A percentile compares a stretch with the other conserved stretches of the same genome.
Conservation (phyloP, 2,329 filamentous ascomycete species). For the Pyricularia pennisetigena region DNA sequence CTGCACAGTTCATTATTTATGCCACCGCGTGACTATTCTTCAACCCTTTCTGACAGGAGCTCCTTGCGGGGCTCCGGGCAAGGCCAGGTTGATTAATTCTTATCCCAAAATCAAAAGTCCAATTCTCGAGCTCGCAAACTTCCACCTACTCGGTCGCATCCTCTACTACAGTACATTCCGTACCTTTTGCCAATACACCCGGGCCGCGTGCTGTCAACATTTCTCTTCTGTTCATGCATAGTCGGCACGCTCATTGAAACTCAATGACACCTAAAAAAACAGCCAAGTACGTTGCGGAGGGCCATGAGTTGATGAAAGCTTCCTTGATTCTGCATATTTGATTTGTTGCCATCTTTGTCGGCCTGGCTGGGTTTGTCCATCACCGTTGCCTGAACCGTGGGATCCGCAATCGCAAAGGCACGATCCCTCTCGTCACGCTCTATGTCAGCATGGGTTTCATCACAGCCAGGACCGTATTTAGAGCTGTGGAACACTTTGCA, state of each 20-base stretch:
- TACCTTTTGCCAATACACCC: constrained; percentile 43
- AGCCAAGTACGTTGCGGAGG: too few relatives aligned
- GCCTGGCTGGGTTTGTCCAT: too few relatives aligned
- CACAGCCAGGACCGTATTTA: too few relatives aligned
- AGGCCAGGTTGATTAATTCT: background rate
- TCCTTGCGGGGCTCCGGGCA: too few relatives aligned
- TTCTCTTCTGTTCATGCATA: constrained; percentile 31
- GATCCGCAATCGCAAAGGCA: too few relatives aligned
- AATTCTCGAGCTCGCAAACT: constrained; percentile 49
- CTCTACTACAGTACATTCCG: constrained; percentile 54
- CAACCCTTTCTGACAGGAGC: background rate
- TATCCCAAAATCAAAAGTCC: constrained; percentile 31
- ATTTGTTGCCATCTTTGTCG: too few relatives aligned
- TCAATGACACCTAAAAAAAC: background rate
- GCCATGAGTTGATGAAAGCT: too few relatives aligned
- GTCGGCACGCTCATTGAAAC: background rate
- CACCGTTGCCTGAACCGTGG: too few relatives aligned
- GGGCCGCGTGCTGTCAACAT: constrained; percentile 31
- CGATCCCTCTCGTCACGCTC: too few relatives aligned
- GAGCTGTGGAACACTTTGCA: too few relatives aligned
- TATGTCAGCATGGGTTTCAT: too few relatives aligned
- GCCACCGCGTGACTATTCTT: constrained; percentile 24
- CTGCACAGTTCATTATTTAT: constrained; percentile 27
- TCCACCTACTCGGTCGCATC: constrained; percentile 45
- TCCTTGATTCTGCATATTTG: too few relatives aligned